Evolutionary conservation across 129 eudicot genomes (phyloP).

Genomic region (Escallonia herrerae): DNA sequence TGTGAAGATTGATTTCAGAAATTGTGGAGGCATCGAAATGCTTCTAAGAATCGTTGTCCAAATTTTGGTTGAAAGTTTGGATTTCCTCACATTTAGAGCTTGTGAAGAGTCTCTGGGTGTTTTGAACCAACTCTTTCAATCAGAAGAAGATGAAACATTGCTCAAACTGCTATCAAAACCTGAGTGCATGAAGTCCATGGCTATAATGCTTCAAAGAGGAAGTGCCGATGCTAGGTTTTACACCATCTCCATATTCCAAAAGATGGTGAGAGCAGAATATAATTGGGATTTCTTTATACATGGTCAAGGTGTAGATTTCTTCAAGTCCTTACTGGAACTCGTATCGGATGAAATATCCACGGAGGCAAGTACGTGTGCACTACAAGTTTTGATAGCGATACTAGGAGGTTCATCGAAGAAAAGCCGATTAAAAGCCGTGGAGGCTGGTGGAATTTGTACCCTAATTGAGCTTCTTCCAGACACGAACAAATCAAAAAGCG

Average conservation of each 20-base stretch:
- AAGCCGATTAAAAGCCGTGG: slow-evolving; percentile 58
- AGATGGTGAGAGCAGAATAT: slow-evolving; percentile 36
- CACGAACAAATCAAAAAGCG: slow-evolving; percentile 58
- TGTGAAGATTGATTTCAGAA: slow-evolving; percentile 43
- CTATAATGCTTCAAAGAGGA: slow-evolving; percentile 64
- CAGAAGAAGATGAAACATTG: slow-evolving; percentile 39
- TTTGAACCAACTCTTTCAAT: slow-evolving; percentile 28
- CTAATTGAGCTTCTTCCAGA: slow-evolving; percentile 69
- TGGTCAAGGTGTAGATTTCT: slow-evolving; percentile 62
- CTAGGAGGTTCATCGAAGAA: slow-evolving; percentile 52
- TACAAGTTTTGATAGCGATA: slow-evolving; percentile 43
- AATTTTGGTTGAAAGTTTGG: slow-evolving; percentile 46
- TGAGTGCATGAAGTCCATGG: slow-evolving; percentile 51
- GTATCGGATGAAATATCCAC: slow-evolving; percentile 54
- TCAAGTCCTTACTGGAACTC: slow-evolving; percentile 66
- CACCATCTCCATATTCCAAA: slow-evolving; percentile 46
- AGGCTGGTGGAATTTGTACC: slow-evolving; percentile 74
- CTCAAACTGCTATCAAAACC: slow-evolving; percentile 38
- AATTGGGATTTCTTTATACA: slow-evolving; percentile 38
- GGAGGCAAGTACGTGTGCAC: slow-evolving; percentile 60
- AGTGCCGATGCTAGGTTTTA: slow-evolving; percentile 57
- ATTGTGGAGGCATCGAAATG: slow-evolving; percentile 53
- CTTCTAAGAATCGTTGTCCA: slow-evolving; percentile 47
- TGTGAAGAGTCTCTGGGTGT: slow-evolving; percentile 78
- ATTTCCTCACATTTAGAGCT: slow-evolving; percentile 61